Evolutionary conservation across 495 filamentous ascomycete genomes (phyloP).

Genomic region (Acidomyces sp.): DNA sequence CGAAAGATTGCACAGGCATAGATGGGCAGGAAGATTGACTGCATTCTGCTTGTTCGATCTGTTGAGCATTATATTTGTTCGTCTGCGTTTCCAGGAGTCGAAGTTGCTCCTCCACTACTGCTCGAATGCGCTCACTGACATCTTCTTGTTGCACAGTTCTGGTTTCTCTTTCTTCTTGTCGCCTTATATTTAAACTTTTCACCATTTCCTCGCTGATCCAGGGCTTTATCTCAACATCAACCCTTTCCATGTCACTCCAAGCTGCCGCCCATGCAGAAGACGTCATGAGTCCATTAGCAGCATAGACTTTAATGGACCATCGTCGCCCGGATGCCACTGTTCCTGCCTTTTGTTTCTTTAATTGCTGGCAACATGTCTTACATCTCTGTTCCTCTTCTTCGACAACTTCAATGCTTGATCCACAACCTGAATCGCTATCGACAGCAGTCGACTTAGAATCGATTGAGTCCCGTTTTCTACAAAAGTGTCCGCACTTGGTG

Average conservation of each 20-base stretch:
- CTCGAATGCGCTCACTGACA: constrained; percentile 9
- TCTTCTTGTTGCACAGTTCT: constrained; percentile 4
- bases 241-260: constrained; percentile 94
- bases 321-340: constrained; percentile 14
- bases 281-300: constrained; percentile 84
- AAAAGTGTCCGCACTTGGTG: constrained; percentile 65
- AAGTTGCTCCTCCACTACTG: constrained; percentile 9
- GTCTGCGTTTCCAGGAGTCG: not conserved
- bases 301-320: constrained; percentile 61
- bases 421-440: constrained; percentile 19
- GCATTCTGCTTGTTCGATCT: not conserved
- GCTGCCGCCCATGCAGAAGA: constrained; percentile 84
- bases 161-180: constrained; percentile 27
- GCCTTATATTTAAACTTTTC: constrained; percentile 25
- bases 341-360: constrained; percentile 18
- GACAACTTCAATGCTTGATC: constrained; percentile 17
- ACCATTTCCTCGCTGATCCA: constrained; percentile 13
- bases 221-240: constrained; percentile 68
- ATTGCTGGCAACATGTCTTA: constrained; percentile 21
- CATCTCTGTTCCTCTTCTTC: constrained; percentile 18
- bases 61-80: not conserved
- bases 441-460: not conserved
- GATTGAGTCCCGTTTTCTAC: not conserved
- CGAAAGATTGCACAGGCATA: not conserved
- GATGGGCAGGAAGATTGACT: not conserved